Conservation (phyloP, 768 basidiomycete genomes). For the Boletus rex-veris region DNA sequence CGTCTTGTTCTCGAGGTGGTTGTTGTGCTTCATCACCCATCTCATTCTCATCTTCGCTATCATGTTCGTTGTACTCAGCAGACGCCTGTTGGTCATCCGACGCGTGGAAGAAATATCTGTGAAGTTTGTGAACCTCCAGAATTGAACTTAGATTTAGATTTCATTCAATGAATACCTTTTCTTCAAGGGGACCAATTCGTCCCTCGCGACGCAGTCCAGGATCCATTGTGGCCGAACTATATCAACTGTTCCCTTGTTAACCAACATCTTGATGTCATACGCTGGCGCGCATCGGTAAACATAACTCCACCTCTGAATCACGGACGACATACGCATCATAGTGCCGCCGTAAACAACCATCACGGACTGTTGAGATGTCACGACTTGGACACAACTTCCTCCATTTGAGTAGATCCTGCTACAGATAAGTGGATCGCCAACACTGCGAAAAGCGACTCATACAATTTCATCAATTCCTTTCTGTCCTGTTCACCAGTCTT, state of each 20-base stretch:
- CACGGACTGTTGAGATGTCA: constrained; percentile 48
- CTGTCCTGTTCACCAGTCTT: constrained; percentile 66
- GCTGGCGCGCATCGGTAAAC: constrained; percentile 38
- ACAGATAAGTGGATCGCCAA: constrained; percentile 1
- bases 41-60: constrained; percentile 34
- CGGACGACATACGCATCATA: constrained; percentile 53
- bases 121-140: not conserved
- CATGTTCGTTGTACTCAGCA: constrained; percentile 50
- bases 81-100: constrained; percentile 46
- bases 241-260: constrained; percentile 66
- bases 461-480: constrained; percentile 66
- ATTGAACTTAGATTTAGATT: not conserved
- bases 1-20: constrained; percentile 19
- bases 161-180: constrained; percentile 51
- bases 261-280: constrained; percentile 65
- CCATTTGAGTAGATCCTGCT: constrained; percentile 69
- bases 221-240: constrained; percentile 84
- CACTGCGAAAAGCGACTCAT: constrained; percentile 15
- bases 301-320: not conserved
- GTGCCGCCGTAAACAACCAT: constrained; percentile 68
- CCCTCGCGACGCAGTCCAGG: constrained; percentile 63
- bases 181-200: constrained; percentile 53
- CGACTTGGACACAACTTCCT: constrained; percentile 60
- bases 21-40: constrained; percentile 9
- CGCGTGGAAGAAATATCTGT: constrained; percentile 79